Conservation (phyloP, 306 rosid species). For the Macrotyloma uniflorum region DNA sequence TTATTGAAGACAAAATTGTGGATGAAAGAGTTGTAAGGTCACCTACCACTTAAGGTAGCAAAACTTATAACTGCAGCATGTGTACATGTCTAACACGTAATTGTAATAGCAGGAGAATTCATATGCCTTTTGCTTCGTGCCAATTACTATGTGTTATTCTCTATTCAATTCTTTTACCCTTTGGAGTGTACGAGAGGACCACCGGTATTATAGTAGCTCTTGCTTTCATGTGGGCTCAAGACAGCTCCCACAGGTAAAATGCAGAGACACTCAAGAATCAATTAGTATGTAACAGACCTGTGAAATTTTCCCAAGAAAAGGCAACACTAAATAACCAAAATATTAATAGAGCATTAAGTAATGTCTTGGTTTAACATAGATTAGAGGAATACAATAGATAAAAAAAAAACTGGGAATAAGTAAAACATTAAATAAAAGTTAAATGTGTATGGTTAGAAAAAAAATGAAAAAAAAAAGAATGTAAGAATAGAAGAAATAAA, state of each 20-base stretch:
- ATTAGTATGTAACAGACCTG: background rate
- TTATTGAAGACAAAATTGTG: background rate
- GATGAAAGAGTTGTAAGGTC: background rate
- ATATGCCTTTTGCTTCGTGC: background rate
- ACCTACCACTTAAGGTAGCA: background rate
- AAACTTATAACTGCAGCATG: background rate
- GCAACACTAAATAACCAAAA: background rate
- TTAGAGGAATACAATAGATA: too few relatives aligned
- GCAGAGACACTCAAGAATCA: background rate
- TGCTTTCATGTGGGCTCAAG: background rate
- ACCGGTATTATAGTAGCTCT: background rate
- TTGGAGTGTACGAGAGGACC: background rate
- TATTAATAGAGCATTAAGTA: background rate
- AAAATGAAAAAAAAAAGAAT: too few relatives aligned
- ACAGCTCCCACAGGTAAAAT: background rate
- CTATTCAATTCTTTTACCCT: background rate
- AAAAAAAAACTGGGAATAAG: too few relatives aligned
- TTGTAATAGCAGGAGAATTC: background rate
- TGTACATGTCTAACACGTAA: background rate
- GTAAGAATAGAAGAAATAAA: too few relatives aligned
- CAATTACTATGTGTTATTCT: constrained; percentile 1
- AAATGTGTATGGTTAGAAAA: too few relatives aligned
- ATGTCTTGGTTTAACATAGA: too few relatives aligned
- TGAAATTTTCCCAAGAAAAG: background rate
- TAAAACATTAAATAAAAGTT: too few relatives aligned